Percentiles rank a stretch among this genome's conserved stretches.
phyloP scores from a whole-genome alignment of 2,329 filamentous ascomycete species.

The Scedosporium dehoogii region DNA sequence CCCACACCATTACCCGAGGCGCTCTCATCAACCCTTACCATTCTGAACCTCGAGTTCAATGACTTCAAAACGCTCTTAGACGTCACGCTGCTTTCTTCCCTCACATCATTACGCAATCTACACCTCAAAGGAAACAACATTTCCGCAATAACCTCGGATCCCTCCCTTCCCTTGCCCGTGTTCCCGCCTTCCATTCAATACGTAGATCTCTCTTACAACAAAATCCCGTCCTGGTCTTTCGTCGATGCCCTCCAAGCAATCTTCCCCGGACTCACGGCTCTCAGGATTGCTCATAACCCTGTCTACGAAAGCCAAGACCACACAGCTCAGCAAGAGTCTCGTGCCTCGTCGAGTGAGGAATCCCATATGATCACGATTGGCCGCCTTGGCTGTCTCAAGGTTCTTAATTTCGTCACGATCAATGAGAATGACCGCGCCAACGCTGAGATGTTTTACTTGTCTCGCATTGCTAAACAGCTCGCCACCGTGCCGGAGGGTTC shows the following conservation, averaged over 20 bases:
- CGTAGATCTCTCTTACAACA: conserved; percentile 66
- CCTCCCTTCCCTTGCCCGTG: conserved; percentile 25
- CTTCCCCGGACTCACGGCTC: conserved; percentile 63
- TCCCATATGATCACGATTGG: conserved; percentile 83
- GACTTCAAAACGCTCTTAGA: conserved; percentile 50
- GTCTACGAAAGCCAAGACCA: conserved; percentile 53
- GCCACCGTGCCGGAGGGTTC: conserved; percentile 43
- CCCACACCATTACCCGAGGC: conserved; percentile 25
- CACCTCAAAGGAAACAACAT: conserved; percentile 75
- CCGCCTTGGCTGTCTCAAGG: conserved; percentile 56
- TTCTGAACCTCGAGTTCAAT: conserved; percentile 65
- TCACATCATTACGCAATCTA: conserved; percentile 45
- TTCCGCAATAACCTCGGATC: conserved; percentile 23
- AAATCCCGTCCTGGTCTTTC: conserved; percentile 60
- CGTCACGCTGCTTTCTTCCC: conserved; percentile 39
- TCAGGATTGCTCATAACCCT: conserved; percentile 81
- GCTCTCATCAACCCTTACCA: conserved; percentile 44
- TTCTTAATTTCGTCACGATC: conserved; percentile 66
- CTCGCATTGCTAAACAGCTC: conserved; percentile 69
- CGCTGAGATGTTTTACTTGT: conserved; percentile 89
- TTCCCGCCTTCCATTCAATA: conserved; percentile 50
- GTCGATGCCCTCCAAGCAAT: conserved; percentile 55
- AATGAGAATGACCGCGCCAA: conserved; percentile 67
- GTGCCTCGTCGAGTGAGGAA: conserved; percentile 54
- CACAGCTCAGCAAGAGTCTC: conserved; percentile 9